These are phyloP conservation scores for Colletotrichum limetticola DNA, from an alignment of 2,329 filamentous ascomycete genomes.

Conservation along the genomic window DNA sequence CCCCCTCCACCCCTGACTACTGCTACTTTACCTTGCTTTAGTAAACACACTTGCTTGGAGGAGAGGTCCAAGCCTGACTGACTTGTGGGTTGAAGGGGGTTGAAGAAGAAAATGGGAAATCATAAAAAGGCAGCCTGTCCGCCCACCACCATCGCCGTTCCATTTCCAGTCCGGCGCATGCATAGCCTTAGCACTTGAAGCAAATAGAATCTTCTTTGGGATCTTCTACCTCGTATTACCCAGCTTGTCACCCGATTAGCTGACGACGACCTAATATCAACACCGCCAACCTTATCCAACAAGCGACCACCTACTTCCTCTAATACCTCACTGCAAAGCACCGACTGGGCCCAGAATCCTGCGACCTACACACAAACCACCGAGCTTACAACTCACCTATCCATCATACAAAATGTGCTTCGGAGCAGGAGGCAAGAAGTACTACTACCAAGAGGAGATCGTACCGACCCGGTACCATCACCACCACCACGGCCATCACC, in stretches of 20 bases:
- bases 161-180: neutral
- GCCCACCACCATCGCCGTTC: conserved; percentile 11
- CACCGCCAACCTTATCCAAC: neutral
- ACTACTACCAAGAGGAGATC: conserved; percentile 67
- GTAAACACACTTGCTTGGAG: conserved; percentile 1
- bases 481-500: conserved; percentile 46
- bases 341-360: neutral
- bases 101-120: conserved; percentile 4
- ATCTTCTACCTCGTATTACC: conserved; percentile 11
- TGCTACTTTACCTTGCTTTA: neutral
- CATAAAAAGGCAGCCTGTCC: conserved; percentile 30
- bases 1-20: neutral
- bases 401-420: conserved; percentile 60
- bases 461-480: conserved; percentile 55
- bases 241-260: neutral
- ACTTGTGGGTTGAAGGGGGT: neutral
- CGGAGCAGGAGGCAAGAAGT: conserved; percentile 51
- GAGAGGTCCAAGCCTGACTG: conserved; percentile 3
- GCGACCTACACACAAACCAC: neutral
- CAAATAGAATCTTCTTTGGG: conserved; percentile 23
- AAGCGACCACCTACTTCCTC: neutral
- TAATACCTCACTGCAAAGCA: no score
- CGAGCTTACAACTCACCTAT: neutral
- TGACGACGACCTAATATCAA: neutral
- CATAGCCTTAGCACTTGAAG: conserved; percentile 16